Evolutionary conservation across 495 filamentous ascomycete genomes (phyloP).

Genomic region (Lepidopterella palustris): DNA sequence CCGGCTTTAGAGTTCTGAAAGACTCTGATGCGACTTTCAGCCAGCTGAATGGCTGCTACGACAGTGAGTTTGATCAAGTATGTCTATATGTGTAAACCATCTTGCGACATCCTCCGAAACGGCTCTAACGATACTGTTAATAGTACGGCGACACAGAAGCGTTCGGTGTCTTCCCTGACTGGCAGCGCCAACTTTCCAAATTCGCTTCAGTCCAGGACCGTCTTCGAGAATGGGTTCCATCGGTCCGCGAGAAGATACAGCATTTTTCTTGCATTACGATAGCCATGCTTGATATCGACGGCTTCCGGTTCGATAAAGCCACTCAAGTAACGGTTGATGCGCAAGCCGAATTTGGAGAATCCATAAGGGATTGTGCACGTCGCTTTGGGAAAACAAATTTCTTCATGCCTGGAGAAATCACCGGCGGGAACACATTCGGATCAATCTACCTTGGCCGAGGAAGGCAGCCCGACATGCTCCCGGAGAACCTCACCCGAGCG

Average conservation of each 20-base stretch:
- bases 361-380: constrained; percentile 40
- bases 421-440: constrained; percentile 46
- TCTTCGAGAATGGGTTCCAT: constrained; percentile 62
- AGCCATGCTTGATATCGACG: constrained; percentile 45
- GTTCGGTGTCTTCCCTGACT: constrained; percentile 63
- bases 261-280: constrained; percentile 51
- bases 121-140: background rate
- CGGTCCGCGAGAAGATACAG: constrained; percentile 52
- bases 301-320: constrained; percentile 46
- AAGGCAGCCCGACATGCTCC: constrained; percentile 47
- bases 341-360: constrained; percentile 40
- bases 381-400: constrained; percentile 43
- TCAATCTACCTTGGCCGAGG: constrained; percentile 66
- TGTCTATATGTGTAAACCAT: background rate
- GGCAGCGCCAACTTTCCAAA: constrained; percentile 62
- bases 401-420: constrained; percentile 44
- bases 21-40: constrained; percentile 33
- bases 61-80: constrained; percentile 59
- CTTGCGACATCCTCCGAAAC: background rate
- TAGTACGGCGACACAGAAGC: constrained; percentile 60
- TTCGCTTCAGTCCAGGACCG: constrained; percentile 69
- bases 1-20: constrained; percentile 47
- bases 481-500: constrained; percentile 42
- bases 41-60: constrained; percentile 52
- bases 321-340: constrained; percentile 44